Evolutionary conservation across 345 rosid species (phyloP), one percentile per base, ranked within the genome.

Genomic region (Diplotaxis tenuifolia): DNA sequence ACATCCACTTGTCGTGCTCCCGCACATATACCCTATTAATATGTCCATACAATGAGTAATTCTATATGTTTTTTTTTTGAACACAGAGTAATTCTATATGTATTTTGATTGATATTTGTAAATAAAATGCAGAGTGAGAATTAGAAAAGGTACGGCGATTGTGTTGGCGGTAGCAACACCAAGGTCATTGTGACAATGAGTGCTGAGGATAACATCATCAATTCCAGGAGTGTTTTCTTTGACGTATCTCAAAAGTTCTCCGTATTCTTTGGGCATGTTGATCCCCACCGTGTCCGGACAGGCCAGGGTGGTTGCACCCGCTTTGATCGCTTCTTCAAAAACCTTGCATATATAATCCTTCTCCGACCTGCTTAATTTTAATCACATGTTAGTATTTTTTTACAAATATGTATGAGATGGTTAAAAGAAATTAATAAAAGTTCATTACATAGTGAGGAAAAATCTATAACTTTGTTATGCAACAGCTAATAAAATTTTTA

Each of bases 1-100:
- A 91, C 97, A 72, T 95, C 99, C 23, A 92, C 58, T 78, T 95
- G 99, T 76, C 99, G 86, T 47, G 97, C 96, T 16, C 99, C 99
- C 28, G 93, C 93, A 78, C 36, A 73, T 22, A 96, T 84, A 38
- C 96, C 97, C 97, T 94, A 31, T 14, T 25, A 2, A 56, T 2
- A 57, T 57, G 3, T n/a, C n/a, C n/a, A 19, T 32, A 9, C 18
- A 14, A 64, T 23, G 25, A n/a, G n/a, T n/a, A n/a, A n/a, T n/a
- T n/a, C n/a, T n/a, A n/a, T n/a, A n/a, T n/a, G n/a, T n/a, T n/a
- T n/a, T n/a, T n/a, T n/a, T n/a, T n/a, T n/a, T n/a, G n/a, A n/a
- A n/a, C n/a, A n/a, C n/a, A n/a, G n/a, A n/a, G n/a, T n/a, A n/a
- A 77, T 14, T 38, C 54, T 52, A 54, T 52, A 58, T 22, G 6